Evolutionary conservation across 1,139 yeast genomes (phyloP).

Genomic region (Geotrichum fermentans): DNA sequence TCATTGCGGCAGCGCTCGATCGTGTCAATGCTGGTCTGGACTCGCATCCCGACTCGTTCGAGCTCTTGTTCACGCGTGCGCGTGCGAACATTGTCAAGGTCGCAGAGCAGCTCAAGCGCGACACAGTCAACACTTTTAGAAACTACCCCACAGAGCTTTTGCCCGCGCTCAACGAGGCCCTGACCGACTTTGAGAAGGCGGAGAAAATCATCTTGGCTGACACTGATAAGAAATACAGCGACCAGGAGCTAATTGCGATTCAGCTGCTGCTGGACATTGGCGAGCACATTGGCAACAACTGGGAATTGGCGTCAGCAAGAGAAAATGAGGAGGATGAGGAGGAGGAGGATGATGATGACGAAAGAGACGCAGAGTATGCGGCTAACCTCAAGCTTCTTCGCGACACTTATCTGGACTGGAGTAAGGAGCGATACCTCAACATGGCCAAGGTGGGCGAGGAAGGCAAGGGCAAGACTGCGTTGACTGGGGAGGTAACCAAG

Average conservation of each 20-base stretch:
- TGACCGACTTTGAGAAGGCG: slow-evolving; percentile 45
- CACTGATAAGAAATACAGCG: slow-evolving; percentile 18
- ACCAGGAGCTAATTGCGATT: slow-evolving; percentile 25
- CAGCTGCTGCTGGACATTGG: slow-evolving; percentile 48
- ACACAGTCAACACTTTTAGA: slow-evolving; percentile 14
- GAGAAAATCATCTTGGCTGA: slow-evolving; percentile 3
- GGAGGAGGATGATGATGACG: slow-evolving; percentile 33
- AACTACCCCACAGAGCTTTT: slow-evolving; percentile 20
- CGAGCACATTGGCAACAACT: slow-evolving; percentile 51
- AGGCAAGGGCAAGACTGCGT: slow-evolving; percentile 25
- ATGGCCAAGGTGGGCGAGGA: slow-evolving; percentile 23
- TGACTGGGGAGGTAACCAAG: slow-evolving; percentile 16
- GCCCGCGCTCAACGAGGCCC: slow-evolving; percentile 41
- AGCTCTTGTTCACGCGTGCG: slow-evolving; percentile 50
- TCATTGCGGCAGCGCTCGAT: slow-evolving; percentile 66
- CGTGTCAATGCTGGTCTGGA: slow-evolving; percentile 60
- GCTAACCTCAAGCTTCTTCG: slow-evolving; percentile 12
- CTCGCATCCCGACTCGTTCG: slow-evolving; percentile 41
- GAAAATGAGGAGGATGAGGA: slow-evolving; percentile 54
- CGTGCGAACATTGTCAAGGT: slow-evolving; percentile 48
- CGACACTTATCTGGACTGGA: slow-evolving; percentile 26
- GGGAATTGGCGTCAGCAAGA: slow-evolving; percentile 48
- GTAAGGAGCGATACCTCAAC: slow-evolving; percentile 25
- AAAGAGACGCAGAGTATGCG: slow-evolving; percentile 11
- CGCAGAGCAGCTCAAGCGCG: slow-evolving; percentile 29